Evolutionary conservation across 139 green algal species (phyloP), one percentile per base, ranked within the genome.

Genomic region (Klebsormidium nitens): DNA sequence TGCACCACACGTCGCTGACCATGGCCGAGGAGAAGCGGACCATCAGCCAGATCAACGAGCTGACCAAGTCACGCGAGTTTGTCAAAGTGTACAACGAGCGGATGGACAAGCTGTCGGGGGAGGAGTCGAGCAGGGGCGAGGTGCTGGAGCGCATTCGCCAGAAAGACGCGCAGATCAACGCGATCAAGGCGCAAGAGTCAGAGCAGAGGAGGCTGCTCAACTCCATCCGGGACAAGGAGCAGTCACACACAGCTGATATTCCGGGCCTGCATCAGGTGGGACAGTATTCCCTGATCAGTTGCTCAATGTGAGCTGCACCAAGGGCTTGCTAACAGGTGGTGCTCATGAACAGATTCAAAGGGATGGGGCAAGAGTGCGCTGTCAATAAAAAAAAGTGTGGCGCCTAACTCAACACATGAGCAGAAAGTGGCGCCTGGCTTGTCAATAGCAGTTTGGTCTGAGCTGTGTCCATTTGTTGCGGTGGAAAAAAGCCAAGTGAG

Each of bases 21-120:
- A 61, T 88, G 40, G 44, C 65, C 34, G 84, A 89, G 63, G 84
- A 89, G 78, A 86, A 86, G 67, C 78, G 80, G 64, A 47, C 82
- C 17, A 37, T 89, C 5, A 49, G 71, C 0, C 66, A 87, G 65
- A 84, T 88, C 50, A 82, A 82, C 50, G 48, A 81, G n/a, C 64
- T 89, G 29, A 70, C 52, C 23, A 85, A 85, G 48, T 82, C 60
- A 14, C 57, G 78, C 8, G 72, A 77, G 17, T 73, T 72, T 2
- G 82, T 88, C 2, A 73, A 77, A 56, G 72, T 80, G 40, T 87
- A 87, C 68, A 67, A 72, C 36, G 76, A 81, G 8, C 56, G 55
- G 44, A 60, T 84, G 59, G 81, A 82, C n/a, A 77, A 79, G 59
- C 39, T 86, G 26, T 52, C 52, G 32, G 74, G 32, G 35, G 75